A percentile compares a stretch with the other conserved stretches of the same genome.
These are phyloP conservation scores for Akanthomyces uredinophilus DNA, from an alignment of 2,329 filamentous ascomycete genomes.

Conservation along the genomic window DNA sequence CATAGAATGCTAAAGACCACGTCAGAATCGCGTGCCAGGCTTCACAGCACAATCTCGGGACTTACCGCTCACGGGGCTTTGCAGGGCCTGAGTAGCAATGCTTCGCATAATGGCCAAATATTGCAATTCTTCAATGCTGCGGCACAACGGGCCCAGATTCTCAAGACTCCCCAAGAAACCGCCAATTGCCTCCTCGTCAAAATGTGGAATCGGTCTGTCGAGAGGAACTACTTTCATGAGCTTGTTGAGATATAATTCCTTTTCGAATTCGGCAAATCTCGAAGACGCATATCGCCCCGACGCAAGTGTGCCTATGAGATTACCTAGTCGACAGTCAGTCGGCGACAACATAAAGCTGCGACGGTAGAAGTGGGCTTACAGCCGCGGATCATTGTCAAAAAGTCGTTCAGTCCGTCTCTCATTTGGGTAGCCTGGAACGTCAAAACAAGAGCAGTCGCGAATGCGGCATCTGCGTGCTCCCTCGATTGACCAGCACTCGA, in stretches of 20 bases:
- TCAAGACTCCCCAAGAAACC: conserved; percentile 10
- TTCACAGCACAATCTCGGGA: background rate
- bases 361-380: background rate
- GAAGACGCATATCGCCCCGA: background rate
- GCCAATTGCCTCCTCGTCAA: conserved; percentile 2
- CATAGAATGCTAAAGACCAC: conserved; percentile 1
- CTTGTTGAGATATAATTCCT: conserved; percentile 3
- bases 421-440: conserved; percentile 13
- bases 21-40: background rate
- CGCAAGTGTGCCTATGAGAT: conserved; percentile 9
- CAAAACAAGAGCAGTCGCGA: conserved; percentile 11
- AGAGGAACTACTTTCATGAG: conserved; percentile 5
- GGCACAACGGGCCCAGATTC: conserved; percentile 10
- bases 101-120: conserved; percentile 12
- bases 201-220: conserved; percentile 5
- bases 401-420: conserved; percentile 12
- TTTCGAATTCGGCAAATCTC: conserved; percentile 8
- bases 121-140: conserved; percentile 11
- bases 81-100: conserved; percentile 8
- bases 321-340: background rate
- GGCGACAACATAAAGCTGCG: background rate
- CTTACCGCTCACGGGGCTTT: conserved; percentile 5
- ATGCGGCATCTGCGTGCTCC: conserved; percentile 13
- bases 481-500: conserved; percentile 5
- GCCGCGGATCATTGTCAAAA: conserved; percentile 14